Percentiles rank a stretch among this genome's conserved stretches.
These are phyloP conservation scores for Zygosaccharomyces bisporus DNA, from an alignment of 805 yeast species.

Conservation along the genomic window DNA sequence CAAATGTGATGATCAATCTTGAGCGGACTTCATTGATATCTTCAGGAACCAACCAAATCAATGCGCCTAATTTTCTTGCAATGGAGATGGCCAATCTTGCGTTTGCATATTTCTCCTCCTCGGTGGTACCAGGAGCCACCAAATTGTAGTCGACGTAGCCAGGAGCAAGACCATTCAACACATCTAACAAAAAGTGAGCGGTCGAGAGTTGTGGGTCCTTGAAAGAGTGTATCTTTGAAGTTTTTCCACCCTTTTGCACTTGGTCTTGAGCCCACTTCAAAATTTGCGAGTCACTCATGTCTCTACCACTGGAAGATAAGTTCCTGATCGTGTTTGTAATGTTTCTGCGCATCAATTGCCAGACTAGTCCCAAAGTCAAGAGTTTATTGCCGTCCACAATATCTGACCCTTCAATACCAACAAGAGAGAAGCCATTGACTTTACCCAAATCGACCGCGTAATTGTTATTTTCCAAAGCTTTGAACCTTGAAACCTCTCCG, in stretches of 20 bases:
- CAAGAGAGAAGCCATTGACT: conserved; percentile 85
- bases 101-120: conserved; percentile 86
- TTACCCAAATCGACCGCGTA: conserved; percentile 97
- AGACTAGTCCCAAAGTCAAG: conserved; percentile 85
- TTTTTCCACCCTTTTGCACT: conserved; percentile 80
- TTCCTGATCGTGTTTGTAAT: conserved; percentile 78
- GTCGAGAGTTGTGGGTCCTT: conserved; percentile 72
- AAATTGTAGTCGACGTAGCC: conserved; percentile 96
- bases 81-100: conserved; percentile 97
- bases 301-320: conserved; percentile 68
- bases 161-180: conserved; percentile 89
- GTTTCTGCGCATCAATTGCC: conserved; percentile 98
- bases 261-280: conserved; percentile 90
- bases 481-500: conserved; percentile 77
- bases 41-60: conserved; percentile 99
- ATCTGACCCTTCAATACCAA: conserved; percentile 97
- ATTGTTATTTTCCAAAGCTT: conserved; percentile 95
- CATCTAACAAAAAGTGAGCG: conserved; percentile 82
- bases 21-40: conserved; percentile 96
- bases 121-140: conserved; percentile 73
- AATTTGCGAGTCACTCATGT: conserved; percentile 78
- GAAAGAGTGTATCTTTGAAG: conserved; percentile 72
- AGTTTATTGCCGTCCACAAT: conserved; percentile 90
- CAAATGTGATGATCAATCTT: conserved; percentile 87
- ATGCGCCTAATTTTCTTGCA: conserved; percentile 96